Base-by-base conservation (phyloP, 495 filamentous ascomycete genomes). In the Penicillium salamii region DNA sequence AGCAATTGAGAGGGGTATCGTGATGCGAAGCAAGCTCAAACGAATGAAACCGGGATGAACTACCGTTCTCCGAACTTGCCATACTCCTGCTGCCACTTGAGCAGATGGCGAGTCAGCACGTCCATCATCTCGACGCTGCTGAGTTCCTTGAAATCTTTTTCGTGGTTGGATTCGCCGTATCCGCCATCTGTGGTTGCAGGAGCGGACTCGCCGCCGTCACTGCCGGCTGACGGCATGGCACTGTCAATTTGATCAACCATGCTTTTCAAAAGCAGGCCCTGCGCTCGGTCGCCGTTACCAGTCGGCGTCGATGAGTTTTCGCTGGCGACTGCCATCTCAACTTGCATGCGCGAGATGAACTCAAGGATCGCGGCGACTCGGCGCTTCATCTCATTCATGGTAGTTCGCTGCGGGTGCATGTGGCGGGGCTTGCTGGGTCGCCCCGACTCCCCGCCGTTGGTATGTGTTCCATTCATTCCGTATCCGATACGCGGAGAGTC, bases 351-450 rank as follows among this genome's bases (percentile, higher is more conserved):
- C 7, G 88, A 84, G 56, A 98, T 96, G 65, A 88, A 97, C 34
- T 95, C 90, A 13, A 95, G 74, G 46, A 98, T 92, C 12, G 77
- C 85, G 2, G 84, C 82, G 3, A 91, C 91, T 7, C 88, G 82
- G 50, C 88, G 80, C 68, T 89, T 90, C 87, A 97, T 93, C 54
- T 97, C 91, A 49, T 85, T 86, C 83, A 97, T 88, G 21, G 81
- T 92, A 40, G 91, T 83, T 29, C 78, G 72, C 42, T 78, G 72
- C 13, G 76, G 72, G 49, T 82, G 72, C 57, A 78, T 72, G 32
- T 79, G 71, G 18, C 74, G 70, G 11, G 77, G 71, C 63, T 87
- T 89, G 55, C 81, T 85, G 15, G 74, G 68, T 42, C 78, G 81
- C 28, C 72, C 73, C 14, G 69, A 57, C 15, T 79, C 77, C 13